Conservation (phyloP, 345 rosid genomes). For the Noccaea bulbosa region DNA sequence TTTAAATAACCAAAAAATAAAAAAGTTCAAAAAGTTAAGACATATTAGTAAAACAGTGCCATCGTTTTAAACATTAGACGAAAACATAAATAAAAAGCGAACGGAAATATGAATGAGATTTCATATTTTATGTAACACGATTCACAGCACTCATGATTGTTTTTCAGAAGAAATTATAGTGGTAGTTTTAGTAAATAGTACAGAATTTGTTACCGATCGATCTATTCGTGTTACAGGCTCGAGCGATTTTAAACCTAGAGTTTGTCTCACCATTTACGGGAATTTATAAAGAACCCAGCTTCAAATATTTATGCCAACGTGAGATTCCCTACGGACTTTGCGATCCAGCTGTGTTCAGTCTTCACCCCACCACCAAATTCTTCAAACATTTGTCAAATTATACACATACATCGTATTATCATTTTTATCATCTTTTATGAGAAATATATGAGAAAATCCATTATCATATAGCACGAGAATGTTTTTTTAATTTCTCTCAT, state of each 20-base stretch:
- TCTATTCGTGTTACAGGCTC: neutral
- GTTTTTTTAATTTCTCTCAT: no score
- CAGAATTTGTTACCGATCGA: slow-evolving; percentile 10
- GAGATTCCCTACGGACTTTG: slow-evolving; percentile 9
- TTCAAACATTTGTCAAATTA: neutral
- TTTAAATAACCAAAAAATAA: neutral
- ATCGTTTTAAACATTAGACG: neutral
- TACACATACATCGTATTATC: neutral
- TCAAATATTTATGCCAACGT: neutral
- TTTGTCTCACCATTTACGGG: slow-evolving; percentile 34
- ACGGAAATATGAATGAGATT: neutral
- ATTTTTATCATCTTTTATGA: no score
- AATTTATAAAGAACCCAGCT: slow-evolving; percentile 1
- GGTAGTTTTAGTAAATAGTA: slow-evolving; percentile 7
- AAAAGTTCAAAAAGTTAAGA: neutral
- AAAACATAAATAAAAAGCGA: neutral
- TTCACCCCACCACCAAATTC: slow-evolving; percentile 15
- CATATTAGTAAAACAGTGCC: neutral
- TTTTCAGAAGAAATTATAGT: neutral
- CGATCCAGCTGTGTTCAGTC: slow-evolving; percentile 32
- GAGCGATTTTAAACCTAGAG: slow-evolving; percentile 1
- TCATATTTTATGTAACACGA: neutral
- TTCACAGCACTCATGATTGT: neutral
- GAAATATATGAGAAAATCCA: no score
- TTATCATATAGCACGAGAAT: no score